phyloP scores from a whole-genome alignment of 192 early-diverging fungal genomes.

The Anaeromyces robustus region DNA sequence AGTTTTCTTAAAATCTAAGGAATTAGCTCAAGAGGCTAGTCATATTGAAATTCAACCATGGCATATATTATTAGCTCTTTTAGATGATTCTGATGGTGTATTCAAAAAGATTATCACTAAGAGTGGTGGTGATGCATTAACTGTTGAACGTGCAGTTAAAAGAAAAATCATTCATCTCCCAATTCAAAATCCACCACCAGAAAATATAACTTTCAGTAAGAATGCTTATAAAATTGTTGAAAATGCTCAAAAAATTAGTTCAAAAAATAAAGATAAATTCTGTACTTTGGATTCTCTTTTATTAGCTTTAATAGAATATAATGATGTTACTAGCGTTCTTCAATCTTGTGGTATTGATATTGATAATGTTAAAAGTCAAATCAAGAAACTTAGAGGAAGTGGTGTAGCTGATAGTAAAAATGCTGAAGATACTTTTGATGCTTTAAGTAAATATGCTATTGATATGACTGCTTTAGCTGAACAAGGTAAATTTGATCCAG shows the following conservation, averaged over 20 bases:
- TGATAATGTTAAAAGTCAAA: constrained; percentile 55
- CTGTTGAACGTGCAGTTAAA: constrained; percentile 64
- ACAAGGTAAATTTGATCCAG: constrained; percentile 85
- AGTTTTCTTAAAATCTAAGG: neutral
- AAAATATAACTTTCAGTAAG: constrained; percentile 46
- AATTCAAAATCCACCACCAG: constrained; percentile 70
- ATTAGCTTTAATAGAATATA: constrained; percentile 60
- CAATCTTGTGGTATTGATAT: constrained; percentile 48
- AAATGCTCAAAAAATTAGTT: constrained; percentile 5
- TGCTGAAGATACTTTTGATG: constrained; percentile 80
- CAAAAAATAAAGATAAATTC: constrained; percentile 44
- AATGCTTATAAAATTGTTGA: constrained; percentile 29
- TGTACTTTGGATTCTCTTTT: constrained; percentile 80
- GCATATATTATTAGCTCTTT: constrained; percentile 65
- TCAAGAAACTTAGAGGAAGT: constrained; percentile 63
- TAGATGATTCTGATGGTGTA: constrained; percentile 67
- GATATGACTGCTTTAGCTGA: constrained; percentile 71
- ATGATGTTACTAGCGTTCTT: constrained; percentile 41
- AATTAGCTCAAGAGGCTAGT: constrained; percentile 54
- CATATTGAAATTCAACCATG: constrained; percentile 63
- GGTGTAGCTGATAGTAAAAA: constrained; percentile 65
- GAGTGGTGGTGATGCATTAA: constrained; percentile 60
- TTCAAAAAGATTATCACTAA: constrained; percentile 63
- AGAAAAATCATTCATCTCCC: constrained; percentile 62
- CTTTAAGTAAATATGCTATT: constrained; percentile 84